phyloP scores from a whole-genome alignment of 306 rosid species.

The Pyrus pyrifolia region DNA sequence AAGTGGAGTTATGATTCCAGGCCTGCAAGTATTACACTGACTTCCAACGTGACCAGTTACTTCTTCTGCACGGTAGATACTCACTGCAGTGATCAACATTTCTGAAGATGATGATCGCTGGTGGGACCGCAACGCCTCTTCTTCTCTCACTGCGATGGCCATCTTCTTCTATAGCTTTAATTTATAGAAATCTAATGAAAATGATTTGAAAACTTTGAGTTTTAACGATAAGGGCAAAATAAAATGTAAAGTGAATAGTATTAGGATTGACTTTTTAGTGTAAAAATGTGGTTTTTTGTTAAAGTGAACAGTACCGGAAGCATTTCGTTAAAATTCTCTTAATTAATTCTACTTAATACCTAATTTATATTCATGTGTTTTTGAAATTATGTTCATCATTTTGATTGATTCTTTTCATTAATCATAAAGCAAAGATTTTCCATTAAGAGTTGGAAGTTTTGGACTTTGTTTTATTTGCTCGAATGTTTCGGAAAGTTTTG shows the following conservation, averaged over 20 bases:
- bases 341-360: neutral
- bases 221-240: no score
- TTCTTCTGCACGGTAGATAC: constrained; percentile 24
- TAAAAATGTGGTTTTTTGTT: no score
- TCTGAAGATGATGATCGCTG: neutral
- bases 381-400: neutral
- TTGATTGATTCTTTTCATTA: neutral
- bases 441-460: neutral
- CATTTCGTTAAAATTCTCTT: neutral
- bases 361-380: neutral
- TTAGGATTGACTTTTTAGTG: no score
- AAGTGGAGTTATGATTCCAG: constrained; percentile 14
- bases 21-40: constrained; percentile 15
- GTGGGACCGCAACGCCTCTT: constrained; percentile 4
- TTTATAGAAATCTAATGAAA: no score
- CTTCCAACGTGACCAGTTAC: constrained; percentile 14
- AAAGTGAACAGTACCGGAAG: no score
- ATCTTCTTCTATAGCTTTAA: constrained; percentile 2
- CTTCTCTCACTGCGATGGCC: constrained; percentile 3
- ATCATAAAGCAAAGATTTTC: neutral
- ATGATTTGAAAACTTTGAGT: no score
- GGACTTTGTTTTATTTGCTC: neutral
- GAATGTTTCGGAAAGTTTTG: no score
- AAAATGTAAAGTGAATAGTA: no score
- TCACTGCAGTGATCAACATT: constrained; percentile 13